These are phyloP conservation scores for Stagonosporopsis chrysanthemi DNA, from an alignment of 2,329 filamentous ascomycete species.

Conservation along the genomic window DNA sequence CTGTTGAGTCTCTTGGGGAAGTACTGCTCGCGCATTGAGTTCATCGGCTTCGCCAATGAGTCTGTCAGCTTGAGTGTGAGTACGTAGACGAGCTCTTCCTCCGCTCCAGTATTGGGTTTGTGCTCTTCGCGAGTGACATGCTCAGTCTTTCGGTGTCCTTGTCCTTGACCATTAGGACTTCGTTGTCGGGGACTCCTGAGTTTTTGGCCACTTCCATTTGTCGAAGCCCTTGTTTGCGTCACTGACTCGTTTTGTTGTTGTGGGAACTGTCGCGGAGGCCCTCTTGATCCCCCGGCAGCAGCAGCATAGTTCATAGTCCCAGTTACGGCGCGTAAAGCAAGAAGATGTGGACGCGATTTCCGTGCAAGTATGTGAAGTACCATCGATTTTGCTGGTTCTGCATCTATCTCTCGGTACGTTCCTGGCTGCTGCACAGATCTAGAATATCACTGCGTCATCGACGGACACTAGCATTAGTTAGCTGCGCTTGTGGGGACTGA, in stretches of 20 bases:
- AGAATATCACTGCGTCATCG: slow-evolving; percentile 31
- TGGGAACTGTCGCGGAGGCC: slow-evolving; percentile 1
- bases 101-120: slow-evolving; percentile 40
- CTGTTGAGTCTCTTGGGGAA: slow-evolving; percentile 55
- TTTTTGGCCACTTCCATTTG: background rate
- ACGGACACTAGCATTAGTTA: slow-evolving; percentile 25
- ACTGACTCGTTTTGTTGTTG: slow-evolving; percentile 1
- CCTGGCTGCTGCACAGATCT: slow-evolving; percentile 8
- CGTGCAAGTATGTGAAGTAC: background rate
- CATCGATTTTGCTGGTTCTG: slow-evolving; percentile 7
- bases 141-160: slow-evolving; percentile 1
- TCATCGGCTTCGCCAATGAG: slow-evolving; percentile 50
- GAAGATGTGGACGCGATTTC: background rate
- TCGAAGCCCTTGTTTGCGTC: slow-evolving; percentile 3
- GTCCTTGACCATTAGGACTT: slow-evolving; percentile 23
- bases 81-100: slow-evolving; percentile 52
- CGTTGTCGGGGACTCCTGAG: slow-evolving; percentile 3
- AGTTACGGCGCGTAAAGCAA: slow-evolving; percentile 16
- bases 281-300: slow-evolving; percentile 23
- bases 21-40: slow-evolving; percentile 49
- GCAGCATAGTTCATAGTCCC: slow-evolving; percentile 29
- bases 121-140: slow-evolving; percentile 27
- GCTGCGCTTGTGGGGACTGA: slow-evolving; percentile 21
- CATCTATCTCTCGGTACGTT: slow-evolving; percentile 1
- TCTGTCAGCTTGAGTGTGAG: slow-evolving; percentile 53